A percentile compares a stretch with the other conserved stretches of the same genome.
phyloP scores from a whole-genome alignment of 108 stramenopile genomes.

The Conticribra weissflogii region DNA sequence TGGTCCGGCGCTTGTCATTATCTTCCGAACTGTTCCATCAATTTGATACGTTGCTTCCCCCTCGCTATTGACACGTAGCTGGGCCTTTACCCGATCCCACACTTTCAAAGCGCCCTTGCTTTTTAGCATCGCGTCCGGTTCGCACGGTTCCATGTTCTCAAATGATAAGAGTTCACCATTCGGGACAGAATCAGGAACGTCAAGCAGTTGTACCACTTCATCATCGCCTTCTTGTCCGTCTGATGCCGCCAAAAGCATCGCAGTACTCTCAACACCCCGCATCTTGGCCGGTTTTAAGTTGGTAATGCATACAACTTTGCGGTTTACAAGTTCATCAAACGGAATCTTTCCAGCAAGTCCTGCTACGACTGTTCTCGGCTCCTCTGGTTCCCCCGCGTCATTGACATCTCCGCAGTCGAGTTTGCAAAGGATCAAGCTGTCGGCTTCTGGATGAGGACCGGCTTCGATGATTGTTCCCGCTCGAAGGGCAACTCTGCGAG shows the following conservation, averaged over 20 bases:
- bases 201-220: conserved; percentile 72
- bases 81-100: conserved; percentile 73
- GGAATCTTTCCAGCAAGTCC: conserved; percentile 78
- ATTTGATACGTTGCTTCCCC: conserved; percentile 68
- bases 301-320: conserved; percentile 73
- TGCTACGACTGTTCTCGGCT: conserved; percentile 81
- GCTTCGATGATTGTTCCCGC: conserved; percentile 79
- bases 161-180: conserved; percentile 78
- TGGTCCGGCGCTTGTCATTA: conserved; percentile 69
- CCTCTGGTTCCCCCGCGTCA: conserved; percentile 51
- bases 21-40: conserved; percentile 40
- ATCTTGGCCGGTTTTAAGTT: conserved; percentile 90
- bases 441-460: conserved; percentile 86
- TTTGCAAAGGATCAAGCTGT: conserved; percentile 77
- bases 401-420: conserved; percentile 82
- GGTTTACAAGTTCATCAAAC: conserved; percentile 62
- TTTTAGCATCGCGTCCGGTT: conserved; percentile 85
- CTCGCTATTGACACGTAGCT: conserved; percentile 53
- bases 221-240: conserved; percentile 68
- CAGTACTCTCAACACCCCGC: conserved; percentile 85
- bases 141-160: conserved; percentile 67
- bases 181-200: conserved; percentile 70
- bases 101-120: conserved; percentile 89
- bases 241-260: conserved; percentile 81
- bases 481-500: conserved; percentile 68